Evolutionary conservation across 805 yeast species (phyloP).

Genomic region (Metschnikowia proteae): DNA sequence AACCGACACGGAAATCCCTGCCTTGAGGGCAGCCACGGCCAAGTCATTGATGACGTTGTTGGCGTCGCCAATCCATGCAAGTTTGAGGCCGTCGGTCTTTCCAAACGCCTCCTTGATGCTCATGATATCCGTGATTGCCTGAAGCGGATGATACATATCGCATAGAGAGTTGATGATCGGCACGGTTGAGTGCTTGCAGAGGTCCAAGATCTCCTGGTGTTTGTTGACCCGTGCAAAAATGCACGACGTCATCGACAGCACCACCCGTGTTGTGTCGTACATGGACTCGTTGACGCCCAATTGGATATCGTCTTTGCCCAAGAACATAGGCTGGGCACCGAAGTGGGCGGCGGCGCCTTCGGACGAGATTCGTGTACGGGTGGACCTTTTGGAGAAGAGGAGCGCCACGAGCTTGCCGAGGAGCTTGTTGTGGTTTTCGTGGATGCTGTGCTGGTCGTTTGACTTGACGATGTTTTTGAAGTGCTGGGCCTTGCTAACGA

Average conservation of each 20-base stretch:
- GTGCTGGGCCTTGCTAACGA: conserved; percentile 69
- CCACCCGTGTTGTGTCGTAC: conserved; percentile 83
- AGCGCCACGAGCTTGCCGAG: conserved; percentile 80
- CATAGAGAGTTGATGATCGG: conserved; percentile 94
- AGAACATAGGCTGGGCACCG: conserved; percentile 94
- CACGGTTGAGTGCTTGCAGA: conserved; percentile 74
- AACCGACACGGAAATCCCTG: conserved; percentile 76
- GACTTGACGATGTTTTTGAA: conserved; percentile 62
- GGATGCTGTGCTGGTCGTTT: conserved; percentile 38
- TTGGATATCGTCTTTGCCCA: conserved; percentile 95
- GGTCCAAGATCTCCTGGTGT: conserved; percentile 75
- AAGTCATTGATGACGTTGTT: conserved; percentile 94
- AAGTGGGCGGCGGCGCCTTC: conserved; percentile 93
- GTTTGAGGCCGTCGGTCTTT: conserved; percentile 55
- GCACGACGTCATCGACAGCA: conserved; percentile 95
- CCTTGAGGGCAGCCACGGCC: conserved; percentile 79
- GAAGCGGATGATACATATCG: conserved; percentile 91
- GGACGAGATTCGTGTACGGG: conserved; percentile 89
- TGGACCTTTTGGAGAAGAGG: conserved; percentile 86
- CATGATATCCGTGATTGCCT: conserved; percentile 86
- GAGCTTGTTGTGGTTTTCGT: conserved; percentile 47
- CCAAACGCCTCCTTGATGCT: conserved; percentile 81
- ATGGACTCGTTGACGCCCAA: conserved; percentile 91
- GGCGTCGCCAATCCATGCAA: conserved; percentile 96
- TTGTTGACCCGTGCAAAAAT: conserved; percentile 92